phyloP scores from a whole-genome alignment of 2,329 filamentous ascomycete species.

The Fusarium papillatum region DNA sequence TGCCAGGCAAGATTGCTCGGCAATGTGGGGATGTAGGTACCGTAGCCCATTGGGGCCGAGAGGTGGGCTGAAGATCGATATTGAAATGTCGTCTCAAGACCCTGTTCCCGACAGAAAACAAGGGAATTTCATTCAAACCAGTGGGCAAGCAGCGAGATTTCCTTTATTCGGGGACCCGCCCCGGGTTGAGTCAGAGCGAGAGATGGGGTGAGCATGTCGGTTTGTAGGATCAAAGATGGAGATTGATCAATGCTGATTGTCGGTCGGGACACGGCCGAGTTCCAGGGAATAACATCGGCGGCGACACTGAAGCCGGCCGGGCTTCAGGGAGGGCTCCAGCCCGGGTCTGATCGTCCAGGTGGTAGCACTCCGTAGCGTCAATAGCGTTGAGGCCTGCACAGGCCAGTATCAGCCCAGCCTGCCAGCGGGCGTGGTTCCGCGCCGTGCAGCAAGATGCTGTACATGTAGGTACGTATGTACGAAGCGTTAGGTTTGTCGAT shows the following conservation, averaged over 20 bases:
- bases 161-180: conserved; percentile 23
- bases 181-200: conserved; percentile 34
- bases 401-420: conserved; percentile 21
- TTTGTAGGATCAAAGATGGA: conserved; percentile 2
- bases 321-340: conserved; percentile 16
- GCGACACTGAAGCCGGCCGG: background rate
- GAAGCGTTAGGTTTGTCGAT: background rate
- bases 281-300: conserved; percentile 9
- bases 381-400: conserved; percentile 29
- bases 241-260: conserved; percentile 7
- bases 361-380: conserved; percentile 16
- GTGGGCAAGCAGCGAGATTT: conserved; percentile 36
- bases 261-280: conserved; percentile 15
- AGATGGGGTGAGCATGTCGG: conserved; percentile 23
- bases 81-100: conserved; percentile 37
- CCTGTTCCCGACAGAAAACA: conserved; percentile 23
- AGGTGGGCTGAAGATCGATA: conserved; percentile 41
- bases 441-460: conserved; percentile 7
- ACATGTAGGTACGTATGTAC: too few species aligned
- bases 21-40: conserved; percentile 30
- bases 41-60: conserved; percentile 30
- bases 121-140: conserved; percentile 19
- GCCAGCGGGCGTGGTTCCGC: conserved; percentile 33
- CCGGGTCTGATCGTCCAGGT: conserved; percentile 26
- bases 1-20: conserved; percentile 29